phyloP scores from a whole-genome alignment of 495 filamentous ascomycete genomes.

The Articulospora tetracladia region DNA sequence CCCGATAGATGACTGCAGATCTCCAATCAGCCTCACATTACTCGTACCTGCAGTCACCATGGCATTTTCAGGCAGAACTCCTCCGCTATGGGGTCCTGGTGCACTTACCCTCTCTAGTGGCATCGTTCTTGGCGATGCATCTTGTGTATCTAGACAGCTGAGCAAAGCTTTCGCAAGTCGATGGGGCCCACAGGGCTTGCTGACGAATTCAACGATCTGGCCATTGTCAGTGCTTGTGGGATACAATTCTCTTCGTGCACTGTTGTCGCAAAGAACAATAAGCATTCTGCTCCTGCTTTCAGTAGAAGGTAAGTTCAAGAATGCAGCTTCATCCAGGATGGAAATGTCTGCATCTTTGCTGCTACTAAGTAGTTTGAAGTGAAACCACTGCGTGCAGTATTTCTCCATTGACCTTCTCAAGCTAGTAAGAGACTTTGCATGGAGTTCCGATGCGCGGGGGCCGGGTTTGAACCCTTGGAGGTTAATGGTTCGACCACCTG shows the following conservation, averaged over 20 bases:
- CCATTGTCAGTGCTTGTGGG: neutral
- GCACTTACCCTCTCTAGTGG: conserved; percentile 8
- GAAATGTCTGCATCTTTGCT: conserved; percentile 4
- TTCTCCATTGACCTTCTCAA: conserved; percentile 32
- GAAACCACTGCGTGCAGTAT: conserved; percentile 35
- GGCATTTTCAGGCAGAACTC: neutral
- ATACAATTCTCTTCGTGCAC: conserved; percentile 11
- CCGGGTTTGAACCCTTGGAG: conserved; percentile 13
- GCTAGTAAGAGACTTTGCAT: neutral
- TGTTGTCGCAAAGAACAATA: conserved; percentile 14
- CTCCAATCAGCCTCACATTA: conserved; percentile 13
- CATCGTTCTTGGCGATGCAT: neutral
- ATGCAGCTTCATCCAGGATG: conserved; percentile 12
- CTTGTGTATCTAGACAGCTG: conserved; percentile 16
- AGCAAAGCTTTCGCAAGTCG: conserved; percentile 17
- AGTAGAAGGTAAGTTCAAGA: neutral
- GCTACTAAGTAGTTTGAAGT: conserved; percentile 22
- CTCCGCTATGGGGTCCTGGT: neutral
- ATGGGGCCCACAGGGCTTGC: conserved; percentile 22
- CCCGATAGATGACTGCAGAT: conserved; percentile 20
- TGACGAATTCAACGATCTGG: conserved; percentile 15
- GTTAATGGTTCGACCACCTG: conserved; percentile 5
- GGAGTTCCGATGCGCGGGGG: neutral
- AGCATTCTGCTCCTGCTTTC: conserved; percentile 4
- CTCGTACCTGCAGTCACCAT: conserved; percentile 10